Base-by-base conservation (phyloP, 2,329 filamentous ascomycete genomes). In the Pleurostoma richardsiae region DNA sequence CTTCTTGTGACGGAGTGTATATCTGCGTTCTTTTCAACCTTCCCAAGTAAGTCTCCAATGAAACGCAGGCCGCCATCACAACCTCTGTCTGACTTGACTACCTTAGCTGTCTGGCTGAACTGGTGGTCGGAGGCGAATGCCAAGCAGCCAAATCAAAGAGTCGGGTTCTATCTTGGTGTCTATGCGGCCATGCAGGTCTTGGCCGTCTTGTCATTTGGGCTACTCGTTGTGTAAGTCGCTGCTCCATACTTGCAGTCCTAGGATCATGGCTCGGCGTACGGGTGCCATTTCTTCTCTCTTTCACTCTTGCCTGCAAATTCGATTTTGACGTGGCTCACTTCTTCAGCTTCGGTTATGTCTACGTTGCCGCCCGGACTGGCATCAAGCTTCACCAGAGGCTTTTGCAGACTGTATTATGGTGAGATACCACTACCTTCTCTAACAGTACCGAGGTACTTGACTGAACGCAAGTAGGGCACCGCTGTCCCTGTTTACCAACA, bases 101-200 rank as follows among this genome's bases (percentile, higher is more conserved):
- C 19, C 7, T 10, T 19, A 56, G 58, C 50, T 44, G 47, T 62
- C 5, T 62, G 60, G 60, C 41, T 62, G 19, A 59, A 60, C 43
- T 61, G 56, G 51, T 62, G 59, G 60, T 53, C 59, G 4, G 54
- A 54, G 30, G 49, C 45, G 6, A 55, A 55, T 11, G 43, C 62
- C 4, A 44, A 54, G 0, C 52, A 61, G 26, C 68, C 69, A 1
- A 69, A 73, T 55, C 49, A 54, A n/a, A 50, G 54, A 1, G 46
- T 65, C 4, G 66, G 64, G 3, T 60, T 63, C 41, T 71, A 66
- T 52, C 54, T 68, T 3, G 66, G 66, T 0, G 54, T 70, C 3
- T 70, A 68, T 36, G 55, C 58, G 2, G 49, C 53, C 27, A 50
- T 63, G 30, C 55, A 58, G 4, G 48, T 54, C 10, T n/a, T 57